phyloP scores from a whole-genome alignment of 2,329 filamentous ascomycete genomes.

The Phyllosticta ampelicida region DNA sequence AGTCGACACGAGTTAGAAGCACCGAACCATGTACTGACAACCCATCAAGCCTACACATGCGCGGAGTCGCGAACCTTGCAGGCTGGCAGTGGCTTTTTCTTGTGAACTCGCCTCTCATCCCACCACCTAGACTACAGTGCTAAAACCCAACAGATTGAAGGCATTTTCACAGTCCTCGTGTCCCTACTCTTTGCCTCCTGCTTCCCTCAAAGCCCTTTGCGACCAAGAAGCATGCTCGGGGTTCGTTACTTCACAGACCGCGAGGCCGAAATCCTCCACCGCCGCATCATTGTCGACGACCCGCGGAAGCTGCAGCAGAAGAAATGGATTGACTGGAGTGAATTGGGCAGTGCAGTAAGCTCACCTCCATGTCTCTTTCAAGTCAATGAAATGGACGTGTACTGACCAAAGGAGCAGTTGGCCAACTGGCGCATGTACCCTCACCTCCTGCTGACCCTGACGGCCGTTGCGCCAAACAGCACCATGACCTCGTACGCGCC shows the following conservation, averaged over 20 bases:
- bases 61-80: slow-evolving; percentile 35
- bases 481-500: slow-evolving; percentile 24
- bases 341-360: slow-evolving; percentile 5
- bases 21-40: not conserved
- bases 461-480: slow-evolving; percentile 21
- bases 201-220: slow-evolving; percentile 37
- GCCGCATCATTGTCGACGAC: slow-evolving; percentile 9
- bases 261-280: slow-evolving; percentile 34
- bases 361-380: too few relatives aligned
- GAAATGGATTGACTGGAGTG: slow-evolving; percentile 4
- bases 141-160: slow-evolving; percentile 31
- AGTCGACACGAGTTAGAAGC: not conserved
- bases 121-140: too few relatives aligned
- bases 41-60: slow-evolving; percentile 38
- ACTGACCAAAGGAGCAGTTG: slow-evolving; percentile 11
- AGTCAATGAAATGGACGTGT: not conserved
- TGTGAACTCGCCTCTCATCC: not conserved
- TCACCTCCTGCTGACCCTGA: slow-evolving; percentile 23
- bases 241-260: slow-evolving; percentile 28
- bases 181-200: slow-evolving; percentile 34
- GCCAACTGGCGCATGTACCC: slow-evolving; percentile 23
- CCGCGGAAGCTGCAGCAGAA: slow-evolving; percentile 9
- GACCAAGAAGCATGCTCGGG: slow-evolving; percentile 34
- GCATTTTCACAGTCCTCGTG: slow-evolving; percentile 39
- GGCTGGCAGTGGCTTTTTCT: slow-evolving; percentile 51